These are phyloP conservation scores for Fusarium heterosporum DNA, from an alignment of 2,329 filamentous ascomycete species.

Conservation along the genomic window DNA sequence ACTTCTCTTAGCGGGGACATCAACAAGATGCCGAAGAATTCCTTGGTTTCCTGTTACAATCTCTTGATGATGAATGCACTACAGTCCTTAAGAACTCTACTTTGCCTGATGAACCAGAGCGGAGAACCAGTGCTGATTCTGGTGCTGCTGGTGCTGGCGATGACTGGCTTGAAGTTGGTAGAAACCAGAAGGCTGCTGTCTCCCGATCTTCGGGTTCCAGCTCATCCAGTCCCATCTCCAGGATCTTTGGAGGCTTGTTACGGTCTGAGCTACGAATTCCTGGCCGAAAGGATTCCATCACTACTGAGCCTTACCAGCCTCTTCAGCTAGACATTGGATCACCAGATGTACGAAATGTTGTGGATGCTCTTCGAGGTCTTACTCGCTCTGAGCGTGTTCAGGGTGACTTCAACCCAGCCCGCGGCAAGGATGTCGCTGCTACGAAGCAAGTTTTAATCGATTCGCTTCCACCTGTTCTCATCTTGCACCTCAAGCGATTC, in stretches of 20 bases:
- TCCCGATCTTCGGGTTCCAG: slow-evolving; percentile 86
- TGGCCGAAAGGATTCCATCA: slow-evolving; percentile 90
- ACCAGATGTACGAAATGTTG: slow-evolving; percentile 86
- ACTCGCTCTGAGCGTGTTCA: slow-evolving; percentile 87
- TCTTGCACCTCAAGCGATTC: slow-evolving; percentile 96
- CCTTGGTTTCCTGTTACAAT: slow-evolving; percentile 89
- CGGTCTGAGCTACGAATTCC: slow-evolving; percentile 90
- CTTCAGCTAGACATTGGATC: slow-evolving; percentile 94
- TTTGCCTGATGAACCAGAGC: slow-evolving; percentile 50
- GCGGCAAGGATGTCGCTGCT: slow-evolving; percentile 79
- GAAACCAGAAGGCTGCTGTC: slow-evolving; percentile 86
- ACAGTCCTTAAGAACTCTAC: slow-evolving; percentile 69
- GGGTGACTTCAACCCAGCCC: slow-evolving; percentile 83
- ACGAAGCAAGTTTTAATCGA: slow-evolving; percentile 98
- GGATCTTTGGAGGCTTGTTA: slow-evolving; percentile 92
- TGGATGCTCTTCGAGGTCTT: slow-evolving; percentile 87
- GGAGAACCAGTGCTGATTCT: slow-evolving; percentile 43
- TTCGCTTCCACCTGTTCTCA: slow-evolving; percentile 87
- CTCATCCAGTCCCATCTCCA: slow-evolving; percentile 85
- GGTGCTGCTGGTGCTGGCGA: slow-evolving; percentile 51
- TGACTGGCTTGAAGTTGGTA: slow-evolving; percentile 93
- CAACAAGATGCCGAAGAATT: slow-evolving; percentile 99
- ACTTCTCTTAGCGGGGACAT: slow-evolving; percentile 77
- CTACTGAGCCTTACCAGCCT: slow-evolving; percentile 91
- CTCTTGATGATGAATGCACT: slow-evolving; percentile 91